A percentile compares a stretch with the other conserved stretches of the same genome.
phyloP scores from a whole-genome alignment of 352 stramenopile genomes.

The Paralagenidium karlingii region DNA sequence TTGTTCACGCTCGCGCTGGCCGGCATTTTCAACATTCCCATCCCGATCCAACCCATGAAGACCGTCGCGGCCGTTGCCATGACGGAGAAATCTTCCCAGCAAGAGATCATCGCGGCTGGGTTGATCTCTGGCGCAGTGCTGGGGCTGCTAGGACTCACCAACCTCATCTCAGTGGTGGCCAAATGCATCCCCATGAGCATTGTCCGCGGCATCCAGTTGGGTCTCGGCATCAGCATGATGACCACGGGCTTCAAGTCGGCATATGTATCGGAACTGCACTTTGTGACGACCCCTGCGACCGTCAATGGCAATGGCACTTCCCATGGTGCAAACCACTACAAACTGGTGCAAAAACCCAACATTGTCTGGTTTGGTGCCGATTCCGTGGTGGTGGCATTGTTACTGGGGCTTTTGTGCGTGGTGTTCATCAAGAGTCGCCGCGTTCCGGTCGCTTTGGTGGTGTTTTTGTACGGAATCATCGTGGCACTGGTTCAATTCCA shows the following conservation, averaged over 20 bases:
- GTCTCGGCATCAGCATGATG: slow-evolving; percentile 81
- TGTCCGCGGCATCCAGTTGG: slow-evolving; percentile 87
- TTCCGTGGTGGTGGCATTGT: slow-evolving; percentile 44
- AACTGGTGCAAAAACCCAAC: too few species aligned
- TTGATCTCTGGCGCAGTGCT: slow-evolving; percentile 71
- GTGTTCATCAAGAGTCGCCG: slow-evolving; percentile 41
- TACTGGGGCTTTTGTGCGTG: slow-evolving; percentile 66
- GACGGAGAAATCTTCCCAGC: slow-evolving; percentile 57
- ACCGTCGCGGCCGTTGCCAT: slow-evolving; percentile 87
- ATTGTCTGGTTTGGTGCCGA: slow-evolving; percentile 53
- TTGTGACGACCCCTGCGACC: slow-evolving; percentile 14
- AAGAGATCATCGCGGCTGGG: slow-evolving; percentile 74
- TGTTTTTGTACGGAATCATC: slow-evolving; percentile 62
- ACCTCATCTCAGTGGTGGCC: slow-evolving; percentile 85
- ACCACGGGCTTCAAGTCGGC: slow-evolving; percentile 67
- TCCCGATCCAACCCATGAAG: slow-evolving; percentile 95
- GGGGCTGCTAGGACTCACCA: slow-evolving; percentile 67
- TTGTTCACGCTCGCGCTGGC: slow-evolving; percentile 80
- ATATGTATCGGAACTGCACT: slow-evolving; percentile 30
- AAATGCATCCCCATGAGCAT: slow-evolving; percentile 80
- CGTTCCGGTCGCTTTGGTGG: slow-evolving; percentile 44
- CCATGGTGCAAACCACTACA: too few species aligned
- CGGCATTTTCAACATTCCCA: slow-evolving; percentile 84
- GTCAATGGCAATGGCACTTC: slow-evolving; percentile 3
- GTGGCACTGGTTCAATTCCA: slow-evolving; percentile 49